phyloP scores from a whole-genome alignment of 208 protist genomes.

The Trypanosomatidae sp. region DNA sequence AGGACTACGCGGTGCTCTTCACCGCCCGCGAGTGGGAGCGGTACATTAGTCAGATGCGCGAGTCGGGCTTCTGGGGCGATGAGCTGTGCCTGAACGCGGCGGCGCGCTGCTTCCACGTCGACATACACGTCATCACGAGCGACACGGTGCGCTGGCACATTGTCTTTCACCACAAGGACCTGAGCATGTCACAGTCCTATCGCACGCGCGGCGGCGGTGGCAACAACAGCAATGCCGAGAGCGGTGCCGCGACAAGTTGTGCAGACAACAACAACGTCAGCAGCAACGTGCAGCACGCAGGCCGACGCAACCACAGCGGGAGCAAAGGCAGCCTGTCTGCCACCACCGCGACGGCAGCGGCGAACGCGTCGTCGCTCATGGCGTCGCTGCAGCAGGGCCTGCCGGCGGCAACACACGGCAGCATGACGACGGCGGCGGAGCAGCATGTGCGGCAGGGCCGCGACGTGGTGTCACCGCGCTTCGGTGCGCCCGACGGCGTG shows the following conservation, averaged over 20 bases:
- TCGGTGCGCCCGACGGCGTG: conserved; percentile 5
- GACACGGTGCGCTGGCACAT: conserved; percentile 55
- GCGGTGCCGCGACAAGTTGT: background rate
- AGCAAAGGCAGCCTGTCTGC: no score
- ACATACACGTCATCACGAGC: conserved; percentile 83
- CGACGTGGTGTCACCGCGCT: no score
- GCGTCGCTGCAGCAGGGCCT: no score
- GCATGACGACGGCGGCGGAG: background rate
- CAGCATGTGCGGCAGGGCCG: no score
- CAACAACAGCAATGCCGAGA: background rate
- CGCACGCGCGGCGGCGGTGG: background rate
- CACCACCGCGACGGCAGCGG: no score
- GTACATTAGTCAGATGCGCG: conserved; percentile 46
- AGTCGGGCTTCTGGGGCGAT: conserved; percentile 61
- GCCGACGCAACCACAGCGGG: no score
- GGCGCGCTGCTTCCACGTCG: conserved; percentile 65
- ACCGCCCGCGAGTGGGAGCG: conserved; percentile 31
- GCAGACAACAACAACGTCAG: background rate
- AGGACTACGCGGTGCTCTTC: conserved; percentile 60
- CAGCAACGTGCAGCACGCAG: background rate
- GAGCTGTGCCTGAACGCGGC: conserved; percentile 78
- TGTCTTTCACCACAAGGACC: conserved; percentile 58
- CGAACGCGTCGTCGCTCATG: no score
- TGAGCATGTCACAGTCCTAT: conserved; percentile 15
- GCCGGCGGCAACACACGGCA: no score